Evolutionary conservation across 345 rosid species (phyloP), one percentile per base, ranked within the genome.

Genomic region (Arabidopsis arenosa): DNA sequence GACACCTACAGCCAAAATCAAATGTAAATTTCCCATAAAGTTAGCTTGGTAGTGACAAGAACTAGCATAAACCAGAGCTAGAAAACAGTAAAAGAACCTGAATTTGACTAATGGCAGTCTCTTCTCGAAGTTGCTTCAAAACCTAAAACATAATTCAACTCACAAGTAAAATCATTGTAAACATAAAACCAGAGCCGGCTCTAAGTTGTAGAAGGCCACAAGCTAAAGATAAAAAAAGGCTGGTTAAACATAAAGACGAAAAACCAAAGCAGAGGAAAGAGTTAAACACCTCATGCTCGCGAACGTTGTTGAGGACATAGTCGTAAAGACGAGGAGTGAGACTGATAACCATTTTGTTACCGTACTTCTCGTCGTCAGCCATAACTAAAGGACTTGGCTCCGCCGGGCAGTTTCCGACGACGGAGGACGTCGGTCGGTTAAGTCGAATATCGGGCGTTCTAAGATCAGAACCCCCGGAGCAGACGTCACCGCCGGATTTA

Each of bases 81-180:
- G 48, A 56, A 47, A 26, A 32, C 14, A 53, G 52, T 33, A 58
- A 41, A 40, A 66, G 65, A 55, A 90, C 96, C 95, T 89, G 98
- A 97, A 94, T 94, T 77, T 89, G 90, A 79, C 98, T 87, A 8
- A 74, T 61, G 23, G 98, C 84, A 54, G 97, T 90, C 83, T 94
- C 98, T 86, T 94, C 91, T 0, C 98, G 89, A 68, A 94, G 90
- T 76, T 86, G 82, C 80, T 62, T 82, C 63, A 94, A 75, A 84
- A 94, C 84, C 98, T 94, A 48, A 47, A 15, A 15, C 17, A 32
- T 28, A 11, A 57, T n/a, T 10, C 43, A 62, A 68, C 10, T 61
- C 32, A 61, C 33, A 0, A 40, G 37, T 14, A 12, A 37, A 18
- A 33, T 35, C 63, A n/a, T n/a, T n/a, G n/a, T n/a, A n/a, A n/a